Evolutionary conservation across 352 stramenopile species (phyloP).

Genomic region (Phytophthora colocasiae): DNA sequence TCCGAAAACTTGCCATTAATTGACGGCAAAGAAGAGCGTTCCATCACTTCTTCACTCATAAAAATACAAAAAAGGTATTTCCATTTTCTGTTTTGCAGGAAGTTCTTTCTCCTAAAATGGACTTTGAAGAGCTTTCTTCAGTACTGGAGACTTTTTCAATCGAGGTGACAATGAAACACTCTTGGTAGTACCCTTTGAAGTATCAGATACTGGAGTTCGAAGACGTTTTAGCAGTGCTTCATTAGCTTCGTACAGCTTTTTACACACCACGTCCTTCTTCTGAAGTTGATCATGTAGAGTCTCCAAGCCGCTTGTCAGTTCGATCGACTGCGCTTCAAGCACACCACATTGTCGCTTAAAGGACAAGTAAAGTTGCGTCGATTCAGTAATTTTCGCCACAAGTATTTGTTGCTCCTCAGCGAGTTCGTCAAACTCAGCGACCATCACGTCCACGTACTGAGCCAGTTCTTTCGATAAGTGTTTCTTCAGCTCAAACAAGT

Average conservation of each 20-base stretch:
- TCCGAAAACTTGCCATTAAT: conserved; percentile 16
- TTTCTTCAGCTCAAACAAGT: conserved; percentile 49
- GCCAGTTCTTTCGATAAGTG: conserved; percentile 58
- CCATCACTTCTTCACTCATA: conserved; percentile 15
- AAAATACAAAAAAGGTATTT: conserved; percentile 9
- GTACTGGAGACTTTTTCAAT: conserved; percentile 9
- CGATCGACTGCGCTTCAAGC: conserved; percentile 44
- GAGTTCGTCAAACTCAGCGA: conserved; percentile 67
- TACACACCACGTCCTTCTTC: conserved; percentile 60
- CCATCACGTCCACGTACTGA: conserved; percentile 54
- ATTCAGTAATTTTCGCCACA: conserved; percentile 65
- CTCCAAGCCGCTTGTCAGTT: conserved; percentile 42
- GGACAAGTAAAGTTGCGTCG: conserved; percentile 62
- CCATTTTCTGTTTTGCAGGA: not conserved
- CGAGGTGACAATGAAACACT: conserved; percentile 7
- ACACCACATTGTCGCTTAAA: conserved; percentile 60
- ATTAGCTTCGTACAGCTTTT: conserved; percentile 72
- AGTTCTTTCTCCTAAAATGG: conserved; percentile 13
- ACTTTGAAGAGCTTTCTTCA: conserved; percentile 4
- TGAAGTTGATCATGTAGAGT: conserved; percentile 52
- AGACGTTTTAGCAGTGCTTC: conserved; percentile 61
- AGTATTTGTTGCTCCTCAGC: conserved; percentile 62
- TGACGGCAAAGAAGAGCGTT: conserved; percentile 16
- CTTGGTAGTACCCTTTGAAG: conserved; percentile 3
- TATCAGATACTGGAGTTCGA: conserved; percentile 26